phyloP scores from a whole-genome alignment of 2,329 filamentous ascomycete genomes.

The Alternaria novae-zelandiae region DNA sequence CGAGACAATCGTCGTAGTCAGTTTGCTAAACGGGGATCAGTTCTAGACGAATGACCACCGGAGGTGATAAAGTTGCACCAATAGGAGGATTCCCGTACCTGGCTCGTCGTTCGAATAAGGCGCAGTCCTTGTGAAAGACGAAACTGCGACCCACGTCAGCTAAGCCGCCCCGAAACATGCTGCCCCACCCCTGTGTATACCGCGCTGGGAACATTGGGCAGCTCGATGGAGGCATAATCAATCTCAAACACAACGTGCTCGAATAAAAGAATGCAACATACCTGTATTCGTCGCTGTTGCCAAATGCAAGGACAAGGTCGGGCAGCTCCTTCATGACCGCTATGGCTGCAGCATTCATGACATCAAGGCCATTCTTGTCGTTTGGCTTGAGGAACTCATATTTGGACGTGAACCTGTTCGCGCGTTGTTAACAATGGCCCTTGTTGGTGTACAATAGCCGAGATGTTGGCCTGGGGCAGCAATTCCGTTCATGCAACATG shows the following conservation, averaged over 20 bases:
- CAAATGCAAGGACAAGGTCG: conserved; percentile 87
- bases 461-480: conserved; percentile 8
- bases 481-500: conserved; percentile 11
- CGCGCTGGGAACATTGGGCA: background rate
- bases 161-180: conserved; percentile 22
- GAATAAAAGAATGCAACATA: conserved; percentile 44
- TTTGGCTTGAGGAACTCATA: conserved; percentile 93
- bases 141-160: conserved; percentile 67
- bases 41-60: background rate
- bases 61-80: conserved; percentile 6
- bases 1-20: conserved; percentile 88
- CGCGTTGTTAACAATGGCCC: conserved; percentile 7
- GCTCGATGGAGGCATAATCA: conserved; percentile 15
- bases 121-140: conserved; percentile 81
- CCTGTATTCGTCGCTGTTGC: conserved; percentile 93
- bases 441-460: conserved; percentile 4
- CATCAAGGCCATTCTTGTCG: conserved; percentile 81
- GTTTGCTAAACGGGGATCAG: conserved; percentile 67
- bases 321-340: conserved; percentile 82
- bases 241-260: conserved; percentile 15
- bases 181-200: conserved; percentile 6
- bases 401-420: conserved; percentile 74
- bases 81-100: conserved; percentile 59
- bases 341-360: conserved; percentile 94
- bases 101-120: conserved; percentile 82